phyloP scores from a whole-genome alignment of 345 rosid genomes.

The Sapria himalayana region DNA sequence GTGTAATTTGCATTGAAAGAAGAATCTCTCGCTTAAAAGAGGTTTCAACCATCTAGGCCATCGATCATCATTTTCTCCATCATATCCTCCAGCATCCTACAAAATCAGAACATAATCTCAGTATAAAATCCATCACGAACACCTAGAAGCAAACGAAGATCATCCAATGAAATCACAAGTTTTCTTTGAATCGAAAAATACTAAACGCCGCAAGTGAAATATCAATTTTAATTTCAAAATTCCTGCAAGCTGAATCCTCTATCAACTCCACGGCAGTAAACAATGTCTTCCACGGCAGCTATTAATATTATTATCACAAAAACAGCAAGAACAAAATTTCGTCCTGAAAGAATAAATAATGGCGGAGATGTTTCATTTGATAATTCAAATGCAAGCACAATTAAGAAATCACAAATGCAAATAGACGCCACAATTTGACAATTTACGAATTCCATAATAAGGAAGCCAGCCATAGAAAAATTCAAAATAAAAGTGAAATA shows the following conservation, averaged over 20 bases:
- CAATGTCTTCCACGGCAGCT: too few species aligned
- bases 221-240: slow-evolving; percentile 5
- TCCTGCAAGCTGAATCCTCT: too few species aligned
- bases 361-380: too few species aligned
- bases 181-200: slow-evolving; percentile 11
- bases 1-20: slow-evolving; percentile 75
- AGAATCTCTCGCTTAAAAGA: slow-evolving; percentile 51
- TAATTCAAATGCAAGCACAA: too few species aligned
- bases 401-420: not conserved
- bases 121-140: slow-evolving; percentile 1
- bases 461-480: slow-evolving; percentile 2
- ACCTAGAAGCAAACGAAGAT: not conserved
- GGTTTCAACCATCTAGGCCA: slow-evolving; percentile 83
- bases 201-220: slow-evolving; percentile 5
- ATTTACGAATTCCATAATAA: too few species aligned
- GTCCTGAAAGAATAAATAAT: too few species aligned
- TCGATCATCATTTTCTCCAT: slow-evolving; percentile 37
- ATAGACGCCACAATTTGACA: not conserved
- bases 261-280: too few species aligned
- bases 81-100: slow-evolving; percentile 56
- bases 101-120: not conserved
- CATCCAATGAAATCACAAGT: slow-evolving; percentile 5
- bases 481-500: not conserved
- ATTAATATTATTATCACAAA: too few species aligned
- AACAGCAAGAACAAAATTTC: too few species aligned